Base-by-base conservation (phyloP, 1,284 basidiomycete genomes). In the Tausonia pullulans region DNA sequence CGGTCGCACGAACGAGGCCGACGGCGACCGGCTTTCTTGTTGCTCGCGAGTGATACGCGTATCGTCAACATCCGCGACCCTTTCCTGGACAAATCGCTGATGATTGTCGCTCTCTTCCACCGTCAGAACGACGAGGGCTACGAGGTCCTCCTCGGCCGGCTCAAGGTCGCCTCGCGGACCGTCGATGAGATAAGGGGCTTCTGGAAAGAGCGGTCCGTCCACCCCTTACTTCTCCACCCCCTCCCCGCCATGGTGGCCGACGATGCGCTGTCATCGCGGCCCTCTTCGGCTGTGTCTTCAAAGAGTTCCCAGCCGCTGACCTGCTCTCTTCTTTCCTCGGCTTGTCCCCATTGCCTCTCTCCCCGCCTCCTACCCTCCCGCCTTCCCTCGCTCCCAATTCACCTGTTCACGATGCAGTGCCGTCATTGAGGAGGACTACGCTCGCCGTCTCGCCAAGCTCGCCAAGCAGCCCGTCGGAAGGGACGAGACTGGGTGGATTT, bases 351-450 rank as follows among this genome's bases (percentile, higher is more conserved):
- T 58, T 27, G 8, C 50, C 11, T 16, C 40, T 51, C 68, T 57
- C 5, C 39, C 45, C 27, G 51, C 45, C 16, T 6, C 16, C 9
- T 39, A 27, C 4, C 51, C 6, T 6, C 51, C 51, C 39, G 6
- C 39, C 51, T 13, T 58, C 46, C 59, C 63, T 60, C 54, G 16
- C 52, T 8, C 45, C 43, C 69, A 61, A 62, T 39, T 55, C 56
- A 62, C 65, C 51, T 64, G 50, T 63, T 41, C 56, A 61, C 5
- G 9, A 4, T 46, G n/a, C 49, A 89, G 89, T 69, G 85, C 88
- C 9, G 70, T 80, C 44, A 93, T 98, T 69, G 94, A 98, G 74
- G 94, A 97, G 70, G 95, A 98, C 46, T 98, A 98, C 72, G 86
- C 94, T 3, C 94, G 93, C 77, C 83, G 87, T 49, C 73, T 99